phyloP scores from a whole-genome alignment of 441 rosid species.

The Hura crepitans region DNA sequence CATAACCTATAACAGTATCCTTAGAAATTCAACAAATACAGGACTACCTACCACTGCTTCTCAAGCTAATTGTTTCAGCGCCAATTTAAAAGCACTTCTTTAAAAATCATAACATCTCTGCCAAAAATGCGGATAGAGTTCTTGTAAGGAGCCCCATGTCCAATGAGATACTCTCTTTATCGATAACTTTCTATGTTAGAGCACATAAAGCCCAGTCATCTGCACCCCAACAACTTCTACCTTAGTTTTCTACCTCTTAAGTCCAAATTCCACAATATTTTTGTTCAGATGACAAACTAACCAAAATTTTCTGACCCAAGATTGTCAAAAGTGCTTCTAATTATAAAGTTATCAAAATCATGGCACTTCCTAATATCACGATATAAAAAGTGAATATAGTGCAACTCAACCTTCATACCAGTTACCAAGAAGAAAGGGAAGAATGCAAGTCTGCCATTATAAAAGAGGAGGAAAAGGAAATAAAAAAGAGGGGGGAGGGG shows the following conservation, averaged over 20 bases:
- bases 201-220: not conserved
- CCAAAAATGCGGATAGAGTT: not conserved
- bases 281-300: not conserved
- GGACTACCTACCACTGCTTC: not conserved
- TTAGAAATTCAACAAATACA: not conserved
- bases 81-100: not conserved
- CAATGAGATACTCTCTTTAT: not conserved
- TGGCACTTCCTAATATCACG: slow-evolving; percentile 1
- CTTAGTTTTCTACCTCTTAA: not conserved
- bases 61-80: not conserved
- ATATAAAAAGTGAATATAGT: not conserved
- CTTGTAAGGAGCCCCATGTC: not conserved
- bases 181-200: not conserved
- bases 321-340: not conserved
- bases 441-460: not conserved
- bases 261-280: not conserved
- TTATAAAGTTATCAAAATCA: slow-evolving; percentile 49
- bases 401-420: not conserved
- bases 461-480: not conserved
- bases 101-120: not conserved
- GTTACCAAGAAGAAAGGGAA: not conserved
- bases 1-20: not conserved
- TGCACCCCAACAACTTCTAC: not conserved
- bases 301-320: not conserved
- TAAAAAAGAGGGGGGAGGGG: not conserved